Evolutionary conservation across 2,329 filamentous ascomycete genomes (phyloP).

Genomic region (Aspergillus sp.): DNA sequence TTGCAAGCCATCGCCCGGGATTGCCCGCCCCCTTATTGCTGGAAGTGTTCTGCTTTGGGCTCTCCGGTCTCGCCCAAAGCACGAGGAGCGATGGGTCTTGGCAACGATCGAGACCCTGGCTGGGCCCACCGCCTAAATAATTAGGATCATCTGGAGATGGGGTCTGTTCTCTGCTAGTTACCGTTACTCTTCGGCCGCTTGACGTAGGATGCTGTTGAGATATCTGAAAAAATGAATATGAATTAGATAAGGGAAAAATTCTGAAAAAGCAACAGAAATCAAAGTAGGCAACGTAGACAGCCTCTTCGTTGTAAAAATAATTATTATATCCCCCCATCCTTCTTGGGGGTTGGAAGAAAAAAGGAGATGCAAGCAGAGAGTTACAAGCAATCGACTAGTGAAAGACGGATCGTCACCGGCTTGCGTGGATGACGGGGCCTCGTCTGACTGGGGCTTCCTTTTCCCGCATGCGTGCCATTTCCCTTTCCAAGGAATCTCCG

Average conservation of each 20-base stretch:
- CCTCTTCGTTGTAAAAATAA: no score
- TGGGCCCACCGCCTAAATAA: slow-evolving; percentile 13
- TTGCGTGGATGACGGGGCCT: slow-evolving; percentile 29
- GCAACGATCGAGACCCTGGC: slow-evolving; percentile 24
- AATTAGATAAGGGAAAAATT: no score
- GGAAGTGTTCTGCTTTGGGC: neutral
- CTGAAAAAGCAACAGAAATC: no score
- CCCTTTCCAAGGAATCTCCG: neutral
- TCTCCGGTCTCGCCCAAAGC: slow-evolving; percentile 4
- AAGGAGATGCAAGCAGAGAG: neutral
- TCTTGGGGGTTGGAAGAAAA: neutral
- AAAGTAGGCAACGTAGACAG: no score
- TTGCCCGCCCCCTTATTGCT: slow-evolving; percentile 1
- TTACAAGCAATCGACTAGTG: neutral
- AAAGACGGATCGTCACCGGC: slow-evolving; percentile 23
- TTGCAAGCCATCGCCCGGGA: neutral
- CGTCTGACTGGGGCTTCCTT: slow-evolving; percentile 16
- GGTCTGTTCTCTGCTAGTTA: neutral
- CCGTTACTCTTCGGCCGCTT: neutral
- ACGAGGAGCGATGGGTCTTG: slow-evolving; percentile 13
- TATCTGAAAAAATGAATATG: no score
- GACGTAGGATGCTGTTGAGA: neutral
- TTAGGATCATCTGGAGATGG: slow-evolving; percentile 11
- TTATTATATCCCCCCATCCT: no score
- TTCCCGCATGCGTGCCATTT: slow-evolving; percentile 7